Evolutionary conservation across 2,329 filamentous ascomycete genomes (phyloP).

Genomic region (Aphanocladium album): DNA sequence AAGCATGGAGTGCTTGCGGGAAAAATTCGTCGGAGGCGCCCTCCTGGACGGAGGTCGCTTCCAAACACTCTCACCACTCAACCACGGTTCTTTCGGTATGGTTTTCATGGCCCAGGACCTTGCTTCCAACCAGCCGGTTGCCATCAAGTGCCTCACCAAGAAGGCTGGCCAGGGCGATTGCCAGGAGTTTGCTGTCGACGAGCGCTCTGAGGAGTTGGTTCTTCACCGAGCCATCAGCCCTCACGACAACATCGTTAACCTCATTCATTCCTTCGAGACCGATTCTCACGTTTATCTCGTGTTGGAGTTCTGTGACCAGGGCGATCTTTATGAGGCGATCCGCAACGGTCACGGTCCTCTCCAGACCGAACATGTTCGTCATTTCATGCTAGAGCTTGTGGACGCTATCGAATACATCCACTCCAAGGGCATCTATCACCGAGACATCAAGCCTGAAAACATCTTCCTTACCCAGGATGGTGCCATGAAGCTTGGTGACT

Average conservation of each 20-base stretch:
- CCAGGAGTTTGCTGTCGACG: slow-evolving; percentile 68
- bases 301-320: slow-evolving; percentile 90
- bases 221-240: slow-evolving; percentile 74
- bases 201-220: slow-evolving; percentile 73
- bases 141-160: slow-evolving; percentile 96
- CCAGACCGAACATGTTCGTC: slow-evolving; percentile 93
- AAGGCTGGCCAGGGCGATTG: slow-evolving; percentile 57
- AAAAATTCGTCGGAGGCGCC: slow-evolving; percentile 73
- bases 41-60: slow-evolving; percentile 79
- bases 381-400: slow-evolving; percentile 94
- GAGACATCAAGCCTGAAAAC: slow-evolving; percentile 99
- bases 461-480: slow-evolving; percentile 88
- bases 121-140: slow-evolving; percentile 71
- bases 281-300: slow-evolving; percentile 86
- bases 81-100: slow-evolving; percentile 98
- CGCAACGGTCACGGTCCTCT: slow-evolving; percentile 80
- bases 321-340: slow-evolving; percentile 96
- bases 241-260: slow-evolving; percentile 90
- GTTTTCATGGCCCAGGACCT: slow-evolving; percentile 88
- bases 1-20: slow-evolving; percentile 77
- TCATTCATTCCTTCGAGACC: slow-evolving; percentile 88
- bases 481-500: slow-evolving; percentile 93
- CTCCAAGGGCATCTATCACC: slow-evolving; percentile 84
- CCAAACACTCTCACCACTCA: slow-evolving; percentile 86
- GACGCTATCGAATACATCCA: slow-evolving; percentile 89